phyloP scores from a whole-genome alignment of 2,329 filamentous ascomycete species.

The Pseudohalonectria lignicola region DNA sequence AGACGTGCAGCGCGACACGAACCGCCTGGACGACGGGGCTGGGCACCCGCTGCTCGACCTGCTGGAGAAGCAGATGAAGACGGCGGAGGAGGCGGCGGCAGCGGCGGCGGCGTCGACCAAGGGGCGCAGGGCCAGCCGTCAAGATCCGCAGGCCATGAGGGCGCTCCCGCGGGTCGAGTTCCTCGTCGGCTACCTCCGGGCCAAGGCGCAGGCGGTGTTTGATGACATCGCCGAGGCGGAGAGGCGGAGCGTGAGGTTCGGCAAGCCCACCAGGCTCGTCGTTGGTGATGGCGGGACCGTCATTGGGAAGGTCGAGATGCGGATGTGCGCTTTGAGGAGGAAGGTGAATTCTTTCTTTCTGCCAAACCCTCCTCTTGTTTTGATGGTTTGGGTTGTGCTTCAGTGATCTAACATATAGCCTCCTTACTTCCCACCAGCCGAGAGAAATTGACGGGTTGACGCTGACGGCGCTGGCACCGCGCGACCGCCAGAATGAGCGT shows the following conservation, averaged over 20 bases:
- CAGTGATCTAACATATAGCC: no score
- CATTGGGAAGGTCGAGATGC: conserved; percentile 43
- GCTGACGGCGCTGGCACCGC: no score
- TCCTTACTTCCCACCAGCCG: no score
- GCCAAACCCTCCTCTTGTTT: background rate
- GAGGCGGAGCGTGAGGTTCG: conserved; percentile 57
- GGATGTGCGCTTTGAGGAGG: conserved; percentile 32
- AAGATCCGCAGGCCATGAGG: conserved; percentile 32
- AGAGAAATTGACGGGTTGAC: no score
- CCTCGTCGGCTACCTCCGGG: conserved; percentile 45
- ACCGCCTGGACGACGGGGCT: conserved; percentile 30
- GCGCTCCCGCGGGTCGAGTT: conserved; percentile 52
- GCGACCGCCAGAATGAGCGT: no score
- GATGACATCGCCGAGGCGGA: conserved; percentile 59
- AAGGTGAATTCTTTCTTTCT: conserved; percentile 20
- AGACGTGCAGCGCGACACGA: conserved; percentile 36
- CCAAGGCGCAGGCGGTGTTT: conserved; percentile 51
- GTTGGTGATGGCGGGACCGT: conserved; percentile 29
- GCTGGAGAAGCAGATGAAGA: conserved; percentile 36
- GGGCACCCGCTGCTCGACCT: conserved; percentile 30
- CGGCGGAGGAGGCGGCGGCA: no score
- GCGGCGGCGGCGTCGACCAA: no score
- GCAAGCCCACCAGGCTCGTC: conserved; percentile 36
- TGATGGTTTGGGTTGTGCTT: no score
- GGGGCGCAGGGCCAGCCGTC: no score